Evolutionary conservation across 73 alveolate genomes (phyloP), one percentile per base, ranked within the genome.

Genomic region (Uronychia binucleata): DNA sequence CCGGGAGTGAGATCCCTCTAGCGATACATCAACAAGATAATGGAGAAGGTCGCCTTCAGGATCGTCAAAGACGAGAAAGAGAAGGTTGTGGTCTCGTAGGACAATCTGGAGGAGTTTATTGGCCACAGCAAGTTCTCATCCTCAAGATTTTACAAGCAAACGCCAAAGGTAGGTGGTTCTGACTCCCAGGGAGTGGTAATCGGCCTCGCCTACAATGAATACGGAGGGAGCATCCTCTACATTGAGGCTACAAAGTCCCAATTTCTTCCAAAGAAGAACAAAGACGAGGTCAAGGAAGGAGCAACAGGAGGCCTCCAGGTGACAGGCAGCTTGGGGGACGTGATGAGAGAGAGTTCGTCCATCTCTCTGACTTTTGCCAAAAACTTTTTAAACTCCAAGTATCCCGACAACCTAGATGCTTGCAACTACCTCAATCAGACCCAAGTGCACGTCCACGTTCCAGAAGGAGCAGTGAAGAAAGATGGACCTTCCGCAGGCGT

Each of bases 401-500:
- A 82, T 77, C 81, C 83, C 14, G 94, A 89, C 8, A 88, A 27
- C 26, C 33, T 67, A 34, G 11, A 30, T 31, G 87, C 79, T 30
- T 0, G 1, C 0, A 79, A 33, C 1, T 77, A 32, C 77, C 81
- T 67, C 29, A 94, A 95, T 77, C 84, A 83, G 85, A 87, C 83
- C 26, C 82, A 78, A 32, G 81, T 95, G 80, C 98, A 95, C 78
- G 60, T 95, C 79, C 97, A 95, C 78, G 93, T 95, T 89, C 98
- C 98, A 0, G 98, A 95, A 78, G 98, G 98, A 30, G 97, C 98
- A n/a, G 86, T 87, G 1, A 93, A 94, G 19, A 95, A 95, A 89
- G 98, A 95, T 80, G 98, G 98, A 26, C 98, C 98, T 34, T 95
- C 98, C 19, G 98, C 98, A 0, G 98, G 98, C 0, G 89, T 95